Conservation (phyloP, 768 basidiomycete species). For the Fibroporia radiculosa region DNA sequence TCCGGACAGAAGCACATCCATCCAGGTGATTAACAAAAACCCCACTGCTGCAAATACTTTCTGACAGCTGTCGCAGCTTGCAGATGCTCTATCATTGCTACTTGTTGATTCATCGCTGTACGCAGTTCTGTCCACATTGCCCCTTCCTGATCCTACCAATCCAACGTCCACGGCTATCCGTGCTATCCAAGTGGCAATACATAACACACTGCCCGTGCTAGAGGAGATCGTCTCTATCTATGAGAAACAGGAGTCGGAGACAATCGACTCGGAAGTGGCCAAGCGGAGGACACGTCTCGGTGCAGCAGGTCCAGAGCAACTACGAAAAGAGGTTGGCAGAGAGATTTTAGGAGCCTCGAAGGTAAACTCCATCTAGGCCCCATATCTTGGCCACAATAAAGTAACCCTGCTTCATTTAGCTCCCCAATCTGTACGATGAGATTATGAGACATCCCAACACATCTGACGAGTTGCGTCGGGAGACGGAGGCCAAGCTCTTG, state of each 20-base stretch:
- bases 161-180: conserved; percentile 56
- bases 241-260: conserved; percentile 55
- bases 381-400: neutral
- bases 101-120: conserved; percentile 71
- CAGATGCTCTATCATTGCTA: conserved; percentile 55
- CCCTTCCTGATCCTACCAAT: conserved; percentile 69
- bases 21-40: conserved; percentile 41
- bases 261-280: conserved; percentile 59
- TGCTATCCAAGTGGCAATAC: conserved; percentile 50
- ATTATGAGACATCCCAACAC: conserved; percentile 78
- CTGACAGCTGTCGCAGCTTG: conserved; percentile 38
- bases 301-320: conserved; percentile 48
- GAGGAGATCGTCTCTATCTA: conserved; percentile 62
- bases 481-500: conserved; percentile 70
- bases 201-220: conserved; percentile 63
- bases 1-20: conserved; percentile 40
- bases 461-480: conserved; percentile 69
- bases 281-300: conserved; percentile 74
- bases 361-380: neutral
- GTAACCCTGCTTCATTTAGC: conserved; percentile 29
- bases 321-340: conserved; percentile 54
- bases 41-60: neutral
- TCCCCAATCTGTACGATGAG: conserved; percentile 69
- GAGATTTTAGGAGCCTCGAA: conserved; percentile 57
- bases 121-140: conserved; percentile 52